A percentile compares a stretch with the other conserved stretches of the same genome.
Evolutionary conservation across 2,329 filamentous ascomycete species (phyloP).

Genomic region (Colletotrichum limetticola): DNA sequence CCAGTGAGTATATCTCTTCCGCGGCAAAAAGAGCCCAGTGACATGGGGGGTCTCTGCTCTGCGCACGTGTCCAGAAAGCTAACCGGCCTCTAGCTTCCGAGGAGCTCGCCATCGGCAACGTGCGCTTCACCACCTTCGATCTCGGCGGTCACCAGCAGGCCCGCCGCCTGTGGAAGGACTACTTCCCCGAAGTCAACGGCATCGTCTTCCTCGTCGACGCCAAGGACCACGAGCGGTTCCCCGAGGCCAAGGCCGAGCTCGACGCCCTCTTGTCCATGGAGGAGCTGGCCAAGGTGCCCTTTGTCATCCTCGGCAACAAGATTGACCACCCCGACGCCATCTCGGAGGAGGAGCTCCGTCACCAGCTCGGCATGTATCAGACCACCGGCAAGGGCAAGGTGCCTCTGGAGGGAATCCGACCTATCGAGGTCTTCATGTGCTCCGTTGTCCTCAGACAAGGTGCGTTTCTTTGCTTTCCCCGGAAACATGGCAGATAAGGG

Average conservation of each 20-base stretch:
- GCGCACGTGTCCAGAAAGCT: slow-evolving; percentile 40
- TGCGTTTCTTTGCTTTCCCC: slow-evolving; percentile 48
- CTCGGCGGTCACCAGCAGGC: slow-evolving; percentile 95
- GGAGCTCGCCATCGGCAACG: slow-evolving; percentile 91
- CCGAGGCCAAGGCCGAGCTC: slow-evolving; percentile 95
- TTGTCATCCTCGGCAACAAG: slow-evolving; percentile 98
- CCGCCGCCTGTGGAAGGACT: slow-evolving; percentile 94
- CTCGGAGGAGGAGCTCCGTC: slow-evolving; percentile 93
- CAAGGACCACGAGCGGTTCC: slow-evolving; percentile 94
- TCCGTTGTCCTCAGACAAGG: slow-evolving; percentile 98
- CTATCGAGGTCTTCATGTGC: slow-evolving; percentile 99
- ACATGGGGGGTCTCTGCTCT: not conserved
- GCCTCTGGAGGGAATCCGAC: slow-evolving; percentile 88
- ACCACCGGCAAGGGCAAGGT: slow-evolving; percentile 97
- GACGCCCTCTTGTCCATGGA: slow-evolving; percentile 97
- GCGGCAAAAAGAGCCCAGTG: slow-evolving; percentile 1
- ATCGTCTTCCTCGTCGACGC: slow-evolving; percentile 99
- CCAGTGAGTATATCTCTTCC: slow-evolving; percentile 69
- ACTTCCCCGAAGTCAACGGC: slow-evolving; percentile 95
- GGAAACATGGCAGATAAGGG: not conserved
- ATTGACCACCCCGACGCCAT: slow-evolving; percentile 98
- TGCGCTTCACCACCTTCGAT: slow-evolving; percentile 95
- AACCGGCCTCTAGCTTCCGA: slow-evolving; percentile 73
- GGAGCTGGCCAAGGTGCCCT: slow-evolving; percentile 94
- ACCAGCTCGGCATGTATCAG: slow-evolving; percentile 93